Base-by-base conservation (phyloP, 805 yeast species). In the Ogataea pini region DNA sequence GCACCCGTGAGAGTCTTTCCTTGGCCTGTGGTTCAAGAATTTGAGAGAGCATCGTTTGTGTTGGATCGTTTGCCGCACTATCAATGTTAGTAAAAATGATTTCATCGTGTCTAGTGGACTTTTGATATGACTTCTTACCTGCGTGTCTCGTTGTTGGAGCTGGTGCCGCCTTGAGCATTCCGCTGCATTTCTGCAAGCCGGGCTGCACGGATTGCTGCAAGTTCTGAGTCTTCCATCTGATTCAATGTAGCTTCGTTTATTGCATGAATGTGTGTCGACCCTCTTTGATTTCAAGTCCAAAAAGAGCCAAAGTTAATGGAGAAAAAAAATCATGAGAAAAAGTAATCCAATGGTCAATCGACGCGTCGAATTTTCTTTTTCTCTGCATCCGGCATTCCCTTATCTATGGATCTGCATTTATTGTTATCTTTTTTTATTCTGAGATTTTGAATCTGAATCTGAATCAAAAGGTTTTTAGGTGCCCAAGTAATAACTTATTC, bases 191-290 rank as follows among this genome's bases (percentile, higher is more conserved):
- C 96, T 19, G 85, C 84, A 58, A 92, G 69, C 56, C 98, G 79
- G n/a, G 97, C 97, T 38, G 89, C 89, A 58, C 98, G 80, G 54
- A 92, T 87, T 27, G 97, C 97, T 57, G 85, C 82, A 50, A 92
- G 72, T 67, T 92, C 99, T 18, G 82, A 69, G 64, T 89, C 92
- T 59, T 89, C 96, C 96, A 90, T 89, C 8, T 13, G 25, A 24
- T 22, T 12, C 20, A 27, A 9, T 31, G 20, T 14, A 14, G 19
- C 8, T 12, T 17, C 12, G 46, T 17, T 5, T 1, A 7, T 7
- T 42, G 24, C 10, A 7, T 7, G 46, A n/a, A 4, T 32, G 19
- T n/a, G 10, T 14, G 18, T 5, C 36, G 20, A 32, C 4, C n/a
- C 32, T 28, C 14, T 28, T 28, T n/a, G 32, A 28, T 28, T 10